Evolutionary conservation across 805 yeast species (phyloP).

Genomic region (Wickerhamiella lipophila): DNA sequence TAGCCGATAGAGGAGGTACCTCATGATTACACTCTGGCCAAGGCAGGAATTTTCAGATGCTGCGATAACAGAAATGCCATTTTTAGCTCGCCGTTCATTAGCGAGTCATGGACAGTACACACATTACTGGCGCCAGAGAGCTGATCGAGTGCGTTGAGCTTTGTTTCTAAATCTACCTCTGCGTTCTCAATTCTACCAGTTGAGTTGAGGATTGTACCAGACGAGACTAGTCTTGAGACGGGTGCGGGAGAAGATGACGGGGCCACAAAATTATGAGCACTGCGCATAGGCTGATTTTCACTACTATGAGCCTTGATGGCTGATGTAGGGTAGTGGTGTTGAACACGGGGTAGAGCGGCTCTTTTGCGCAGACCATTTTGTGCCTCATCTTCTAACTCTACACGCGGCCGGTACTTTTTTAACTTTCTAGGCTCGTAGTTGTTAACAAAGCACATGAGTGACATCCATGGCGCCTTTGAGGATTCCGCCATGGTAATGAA

Average conservation of each 20-base stretch:
- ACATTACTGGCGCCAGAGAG: background rate
- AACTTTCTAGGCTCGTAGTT: background rate
- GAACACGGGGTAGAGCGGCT: background rate
- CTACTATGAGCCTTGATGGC: no score
- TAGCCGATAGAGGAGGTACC: background rate
- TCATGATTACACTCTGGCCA: background rate
- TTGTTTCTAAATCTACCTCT: background rate
- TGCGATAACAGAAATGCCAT: constrained; percentile 5
- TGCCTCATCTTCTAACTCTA: background rate
- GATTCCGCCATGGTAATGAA: background rate
- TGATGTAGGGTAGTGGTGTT: background rate
- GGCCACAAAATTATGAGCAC: no score
- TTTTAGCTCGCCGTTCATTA: background rate
- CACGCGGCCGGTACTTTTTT: background rate
- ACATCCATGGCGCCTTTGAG: background rate
- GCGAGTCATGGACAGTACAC: background rate
- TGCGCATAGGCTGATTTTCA: no score
- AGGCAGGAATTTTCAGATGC: background rate
- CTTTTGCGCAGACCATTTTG: background rate
- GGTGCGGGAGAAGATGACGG: no score
- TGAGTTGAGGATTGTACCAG: background rate
- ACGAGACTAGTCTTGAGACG: background rate
- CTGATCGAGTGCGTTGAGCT: constrained; percentile 1
- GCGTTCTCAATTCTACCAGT: background rate
- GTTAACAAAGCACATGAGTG: background rate